These are phyloP conservation scores for Kodamaea leandrae DNA, from an alignment of 805 yeast species.

Conservation along the genomic window DNA sequence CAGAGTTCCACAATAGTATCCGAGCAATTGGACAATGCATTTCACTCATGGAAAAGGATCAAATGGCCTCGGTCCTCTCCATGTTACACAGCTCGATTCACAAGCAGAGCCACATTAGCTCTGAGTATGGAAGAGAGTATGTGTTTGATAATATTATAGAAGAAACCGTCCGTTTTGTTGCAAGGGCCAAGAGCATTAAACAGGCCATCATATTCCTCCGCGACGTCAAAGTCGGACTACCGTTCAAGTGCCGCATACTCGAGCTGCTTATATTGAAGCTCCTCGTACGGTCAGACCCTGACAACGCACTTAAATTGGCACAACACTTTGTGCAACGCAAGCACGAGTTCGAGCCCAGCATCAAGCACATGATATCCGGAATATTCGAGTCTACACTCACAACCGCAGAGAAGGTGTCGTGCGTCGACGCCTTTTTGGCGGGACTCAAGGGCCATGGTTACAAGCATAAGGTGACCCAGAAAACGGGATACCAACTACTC, in stretches of 20 bases:
- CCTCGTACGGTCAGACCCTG: constrained; percentile 29
- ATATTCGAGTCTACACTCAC: constrained; percentile 22
- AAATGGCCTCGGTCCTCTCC: constrained; percentile 19
- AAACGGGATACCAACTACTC: constrained; percentile 17
- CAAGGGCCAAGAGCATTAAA: constrained; percentile 9
- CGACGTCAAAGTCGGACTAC: constrained; percentile 17
- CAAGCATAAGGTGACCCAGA: constrained; percentile 15
- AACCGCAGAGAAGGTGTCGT: constrained; percentile 17
- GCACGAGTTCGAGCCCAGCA: constrained; percentile 19
- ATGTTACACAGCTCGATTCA: constrained; percentile 8
- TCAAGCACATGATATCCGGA: constrained; percentile 23
- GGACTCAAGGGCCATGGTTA: constrained; percentile 20
- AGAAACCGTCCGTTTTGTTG: constrained; percentile 21
- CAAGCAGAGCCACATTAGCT: constrained; percentile 3
- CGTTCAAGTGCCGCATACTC: constrained; percentile 13
- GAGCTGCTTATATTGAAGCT: constrained; percentile 22
- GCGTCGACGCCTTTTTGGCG: constrained; percentile 18
- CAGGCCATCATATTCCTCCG: constrained; percentile 20
- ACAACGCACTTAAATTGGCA: constrained; percentile 24
- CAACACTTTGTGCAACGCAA: constrained; percentile 20
- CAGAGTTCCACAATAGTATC: constrained; percentile 25
- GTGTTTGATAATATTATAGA: constrained; percentile 18
- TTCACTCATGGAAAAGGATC: constrained; percentile 20
- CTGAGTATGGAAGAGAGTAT: constrained; percentile 17
- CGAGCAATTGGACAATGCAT: constrained; percentile 30